These are phyloP conservation scores for Pythium dissimile DNA, from an alignment of 352 stramenopile species.

Conservation along the genomic window DNA sequence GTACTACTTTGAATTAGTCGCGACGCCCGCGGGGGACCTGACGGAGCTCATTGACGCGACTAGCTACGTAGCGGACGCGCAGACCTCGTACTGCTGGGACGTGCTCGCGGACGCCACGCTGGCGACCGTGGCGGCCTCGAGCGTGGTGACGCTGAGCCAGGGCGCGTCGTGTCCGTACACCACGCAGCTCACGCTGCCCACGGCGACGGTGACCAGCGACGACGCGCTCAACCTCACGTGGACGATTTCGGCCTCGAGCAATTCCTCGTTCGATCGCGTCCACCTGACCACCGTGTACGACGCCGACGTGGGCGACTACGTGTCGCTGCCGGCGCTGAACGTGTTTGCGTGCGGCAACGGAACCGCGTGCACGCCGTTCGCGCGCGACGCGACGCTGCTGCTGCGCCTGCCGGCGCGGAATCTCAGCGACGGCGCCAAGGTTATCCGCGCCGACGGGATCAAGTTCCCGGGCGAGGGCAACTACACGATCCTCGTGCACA, in stretches of 20 bases:
- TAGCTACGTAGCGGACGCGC: constrained; percentile 26
- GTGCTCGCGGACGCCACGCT: constrained; percentile 25
- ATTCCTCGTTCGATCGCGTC: neutral
- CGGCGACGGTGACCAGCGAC: constrained; percentile 17
- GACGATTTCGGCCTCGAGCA: constrained; percentile 14
- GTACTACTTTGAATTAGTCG: constrained; percentile 51
- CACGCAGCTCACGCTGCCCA: constrained; percentile 30
- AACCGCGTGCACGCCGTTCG: constrained; percentile 41
- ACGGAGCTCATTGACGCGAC: constrained; percentile 24
- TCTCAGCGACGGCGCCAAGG: constrained; percentile 24
- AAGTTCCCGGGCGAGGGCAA: constrained; percentile 35
- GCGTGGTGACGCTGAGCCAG: constrained; percentile 32
- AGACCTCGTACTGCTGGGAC: constrained; percentile 47
- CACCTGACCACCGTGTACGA: constrained; percentile 38
- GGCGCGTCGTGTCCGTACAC: constrained; percentile 42
- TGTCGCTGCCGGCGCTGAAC: constrained; percentile 35
- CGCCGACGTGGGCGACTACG: constrained; percentile 20
- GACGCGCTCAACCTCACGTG: constrained; percentile 25
- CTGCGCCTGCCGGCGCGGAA: constrained; percentile 31
- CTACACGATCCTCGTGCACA: constrained; percentile 45
- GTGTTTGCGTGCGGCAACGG: constrained; percentile 41
- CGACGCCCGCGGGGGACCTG: constrained; percentile 11
- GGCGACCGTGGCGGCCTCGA: constrained; percentile 20
- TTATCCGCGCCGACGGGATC: constrained; percentile 26
- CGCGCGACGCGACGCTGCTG: constrained; percentile 27